Conservation (phyloP, 768 basidiomycete genomes). For the Tulasnella sp. region DNA sequence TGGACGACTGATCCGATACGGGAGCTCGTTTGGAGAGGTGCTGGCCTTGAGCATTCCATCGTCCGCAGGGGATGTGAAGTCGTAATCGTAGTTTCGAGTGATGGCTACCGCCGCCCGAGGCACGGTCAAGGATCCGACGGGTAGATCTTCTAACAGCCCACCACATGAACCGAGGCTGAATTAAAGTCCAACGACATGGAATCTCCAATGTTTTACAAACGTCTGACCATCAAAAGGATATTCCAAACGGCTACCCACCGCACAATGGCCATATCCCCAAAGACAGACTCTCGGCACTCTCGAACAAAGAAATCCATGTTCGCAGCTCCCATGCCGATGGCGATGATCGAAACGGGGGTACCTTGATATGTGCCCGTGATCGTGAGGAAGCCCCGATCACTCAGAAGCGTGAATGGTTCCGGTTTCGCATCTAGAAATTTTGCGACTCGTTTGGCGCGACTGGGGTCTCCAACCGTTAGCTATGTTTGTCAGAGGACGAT, state of each 20-base stretch:
- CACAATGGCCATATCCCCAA: slow-evolving; percentile 46
- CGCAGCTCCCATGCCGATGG: slow-evolving; percentile 73
- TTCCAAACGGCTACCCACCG: slow-evolving; percentile 27
- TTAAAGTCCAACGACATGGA: not conserved
- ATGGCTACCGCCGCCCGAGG: slow-evolving; percentile 59
- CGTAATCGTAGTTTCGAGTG: slow-evolving; percentile 64
- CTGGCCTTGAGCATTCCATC: slow-evolving; percentile 21
- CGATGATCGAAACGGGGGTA: slow-evolving; percentile 56
- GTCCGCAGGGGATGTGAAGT: slow-evolving; percentile 37
- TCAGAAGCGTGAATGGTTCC: slow-evolving; percentile 42
- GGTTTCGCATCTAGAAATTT: slow-evolving; percentile 39
- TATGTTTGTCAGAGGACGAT: slow-evolving; percentile 22
- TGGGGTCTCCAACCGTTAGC: slow-evolving; percentile 66
- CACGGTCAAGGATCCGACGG: slow-evolving; percentile 66
- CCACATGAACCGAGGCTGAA: slow-evolving; percentile 73
- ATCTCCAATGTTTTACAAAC: not conserved
- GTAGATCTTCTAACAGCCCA: slow-evolving; percentile 45
- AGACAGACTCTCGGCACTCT: slow-evolving; percentile 62
- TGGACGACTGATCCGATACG: slow-evolving; percentile 59
- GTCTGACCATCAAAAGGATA: not conserved
- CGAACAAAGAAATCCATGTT: slow-evolving; percentile 82
- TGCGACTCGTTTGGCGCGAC: slow-evolving; percentile 53
- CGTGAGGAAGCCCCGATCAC: slow-evolving; percentile 66
- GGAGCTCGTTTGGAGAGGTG: slow-evolving; percentile 21
- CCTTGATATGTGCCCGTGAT: slow-evolving; percentile 56